A percentile compares a stretch with the other conserved stretches of the same genome.
Evolutionary conservation across 192 early-diverging fungal species (phyloP).

Genomic region (Haplosporangium gracile): DNA sequence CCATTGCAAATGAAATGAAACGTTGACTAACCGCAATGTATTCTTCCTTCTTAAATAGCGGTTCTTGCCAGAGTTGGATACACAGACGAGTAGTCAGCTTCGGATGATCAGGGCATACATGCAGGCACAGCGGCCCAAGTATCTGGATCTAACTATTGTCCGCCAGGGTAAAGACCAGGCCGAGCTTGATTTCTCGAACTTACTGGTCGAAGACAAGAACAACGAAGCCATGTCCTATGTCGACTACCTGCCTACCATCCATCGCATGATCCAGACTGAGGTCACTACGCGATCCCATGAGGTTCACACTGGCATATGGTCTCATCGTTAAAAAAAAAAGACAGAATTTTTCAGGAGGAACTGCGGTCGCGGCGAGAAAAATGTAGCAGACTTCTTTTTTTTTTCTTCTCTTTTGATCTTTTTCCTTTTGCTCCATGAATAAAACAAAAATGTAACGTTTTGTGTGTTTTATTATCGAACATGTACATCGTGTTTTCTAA

Average conservation of each 20-base stretch:
- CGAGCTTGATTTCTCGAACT: slow-evolving; percentile 83
- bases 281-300: slow-evolving; percentile 57
- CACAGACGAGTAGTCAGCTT: slow-evolving; percentile 61
- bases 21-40: too few relatives aligned
- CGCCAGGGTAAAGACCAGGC: slow-evolving; percentile 89
- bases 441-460: background rate
- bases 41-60: slow-evolving; percentile 51
- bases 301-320: slow-evolving; percentile 38
- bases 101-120: slow-evolving; percentile 74
- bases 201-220: slow-evolving; percentile 93
- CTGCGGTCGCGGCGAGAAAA: background rate
- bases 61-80: slow-evolving; percentile 78
- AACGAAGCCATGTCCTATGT: slow-evolving; percentile 92
- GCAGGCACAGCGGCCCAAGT: slow-evolving; percentile 73
- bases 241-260: slow-evolving; percentile 90
- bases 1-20: too few relatives aligned
- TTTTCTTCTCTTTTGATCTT: too few relatives aligned
- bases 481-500: background rate
- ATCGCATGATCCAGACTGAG: slow-evolving; percentile 88
- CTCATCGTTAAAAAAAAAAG: slow-evolving; percentile 15
- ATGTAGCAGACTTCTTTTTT: background rate
- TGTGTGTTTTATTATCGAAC: too few relatives aligned
- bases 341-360: background rate
- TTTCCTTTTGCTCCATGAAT: background rate
- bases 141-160: slow-evolving; percentile 78